Conservation (phyloP, 1,284 basidiomycete genomes). For the Trametes hirsuta region DNA sequence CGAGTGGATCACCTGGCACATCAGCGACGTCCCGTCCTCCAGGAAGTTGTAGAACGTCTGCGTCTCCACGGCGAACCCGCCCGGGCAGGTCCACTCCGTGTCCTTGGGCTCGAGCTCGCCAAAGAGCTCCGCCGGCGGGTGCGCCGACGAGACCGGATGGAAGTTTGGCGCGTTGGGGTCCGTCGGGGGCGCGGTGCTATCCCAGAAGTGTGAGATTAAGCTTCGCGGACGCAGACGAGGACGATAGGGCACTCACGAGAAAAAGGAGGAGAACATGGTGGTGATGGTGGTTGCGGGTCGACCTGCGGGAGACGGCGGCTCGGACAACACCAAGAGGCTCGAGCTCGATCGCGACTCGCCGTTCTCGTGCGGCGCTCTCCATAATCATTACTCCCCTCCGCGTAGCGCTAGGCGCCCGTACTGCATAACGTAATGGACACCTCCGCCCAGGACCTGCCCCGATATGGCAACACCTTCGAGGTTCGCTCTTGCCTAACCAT, state of each 20-base stretch:
- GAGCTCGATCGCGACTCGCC: neutral
- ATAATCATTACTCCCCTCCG: neutral
- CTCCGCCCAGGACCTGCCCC: neutral
- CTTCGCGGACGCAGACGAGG: conserved; percentile 3
- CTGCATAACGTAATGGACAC: conserved; percentile 2
- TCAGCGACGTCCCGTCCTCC: conserved; percentile 82
- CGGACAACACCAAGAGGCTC: no score
- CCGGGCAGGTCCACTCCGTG: conserved; percentile 82
- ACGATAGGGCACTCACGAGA: conserved; percentile 58
- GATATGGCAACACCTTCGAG: conserved; percentile 4
- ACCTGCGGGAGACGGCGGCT: neutral
- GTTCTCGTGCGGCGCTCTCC: neutral
- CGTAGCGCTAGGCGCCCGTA: no score
- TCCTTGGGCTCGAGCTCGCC: conserved; percentile 77
- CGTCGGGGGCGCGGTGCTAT: conserved; percentile 54
- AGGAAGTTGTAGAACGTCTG: conserved; percentile 88
- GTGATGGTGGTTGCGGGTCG: conserved; percentile 41
- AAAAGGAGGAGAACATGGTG: conserved; percentile 70
- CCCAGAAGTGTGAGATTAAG: conserved; percentile 20
- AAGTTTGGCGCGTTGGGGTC: conserved; percentile 77
- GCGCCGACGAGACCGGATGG: conserved; percentile 70
- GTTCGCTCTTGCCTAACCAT: neutral
- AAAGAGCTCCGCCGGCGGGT: conserved; percentile 58
- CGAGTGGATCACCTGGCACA: conserved; percentile 96
- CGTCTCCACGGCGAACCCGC: conserved; percentile 92